Evolutionary conservation across 2,329 filamentous ascomycete genomes (phyloP), one percentile per base, ranked within the genome.

Genomic region (Cladophialophora exuberans): DNA sequence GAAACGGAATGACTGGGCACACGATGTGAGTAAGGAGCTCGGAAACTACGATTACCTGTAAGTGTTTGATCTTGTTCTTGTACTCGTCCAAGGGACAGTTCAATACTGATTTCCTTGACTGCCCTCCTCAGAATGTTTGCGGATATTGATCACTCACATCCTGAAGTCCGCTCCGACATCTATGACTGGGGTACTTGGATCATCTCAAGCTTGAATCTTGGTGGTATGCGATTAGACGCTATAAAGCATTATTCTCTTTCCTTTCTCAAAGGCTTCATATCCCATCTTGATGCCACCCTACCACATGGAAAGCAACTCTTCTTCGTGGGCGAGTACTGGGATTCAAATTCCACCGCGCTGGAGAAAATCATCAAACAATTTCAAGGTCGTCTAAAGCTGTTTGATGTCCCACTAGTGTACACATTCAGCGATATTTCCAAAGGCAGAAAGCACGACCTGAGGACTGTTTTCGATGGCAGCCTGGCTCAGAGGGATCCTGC

Each of bases 201-300:
- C 56, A 79, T 80, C 1, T 73, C 80, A 5, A 75, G 84, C 54
- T 67, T 88, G 0, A 79, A 80, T 0, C 72, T 90, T 9, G 77
- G 80, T 59, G 87, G 86, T 1, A 85, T 90, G 68, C 79, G 87
- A n/a, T 79, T 90, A 41, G 87, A 90, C 67, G 87, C 87, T 11
- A 83, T 85, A 17, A 87, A 89, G 71, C 87, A 90, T 70, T 88
- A 85, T 69, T 86, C 83, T 26, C 80, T 81, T 53, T 75, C 77
- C n/a, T 90, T 90, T 65, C 78, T 86, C 23, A 77, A 76, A 33
- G 77, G 83, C 15, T 88, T 88, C 70, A 79, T 89, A 47, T 72
- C 74, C 4, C 74, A 80, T 44, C 70, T 88, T 53, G 80, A 81
- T 64, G 72, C 75, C 39, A 71, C 68, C 0, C 20, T 31, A 4